These are phyloP conservation scores for Fistulifera pelliculosa DNA, from an alignment of 108 stramenopile genomes.

Conservation along the genomic window DNA sequence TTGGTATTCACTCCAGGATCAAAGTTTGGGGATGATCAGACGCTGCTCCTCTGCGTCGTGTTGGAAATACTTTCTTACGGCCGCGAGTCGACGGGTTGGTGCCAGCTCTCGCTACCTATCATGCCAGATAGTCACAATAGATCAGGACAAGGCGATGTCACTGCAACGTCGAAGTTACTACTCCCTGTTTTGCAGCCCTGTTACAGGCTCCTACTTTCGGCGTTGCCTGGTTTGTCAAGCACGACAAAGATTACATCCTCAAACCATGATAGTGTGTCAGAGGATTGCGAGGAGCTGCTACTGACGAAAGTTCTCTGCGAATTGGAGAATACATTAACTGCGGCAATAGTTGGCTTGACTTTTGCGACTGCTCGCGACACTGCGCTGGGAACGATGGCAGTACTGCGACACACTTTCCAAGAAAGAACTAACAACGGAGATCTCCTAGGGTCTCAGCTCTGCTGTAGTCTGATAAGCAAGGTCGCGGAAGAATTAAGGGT, in stretches of 20 bases:
- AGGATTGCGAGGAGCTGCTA: constrained; percentile 11
- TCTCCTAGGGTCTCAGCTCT: constrained; percentile 22
- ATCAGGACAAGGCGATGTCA: not conserved
- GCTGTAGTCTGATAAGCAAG: constrained; percentile 25
- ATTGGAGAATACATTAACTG: constrained; percentile 46
- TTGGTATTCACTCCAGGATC: constrained; percentile 7
- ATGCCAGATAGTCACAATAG: not conserved
- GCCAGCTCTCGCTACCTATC: constrained; percentile 16
- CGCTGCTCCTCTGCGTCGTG: constrained; percentile 48
- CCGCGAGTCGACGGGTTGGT: constrained; percentile 77
- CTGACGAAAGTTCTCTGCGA: constrained; percentile 42
- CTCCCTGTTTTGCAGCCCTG: constrained; percentile 77
- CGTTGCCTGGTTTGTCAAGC: too few relatives aligned
- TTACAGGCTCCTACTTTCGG: constrained; percentile 21
- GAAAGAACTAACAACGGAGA: constrained; percentile 8
- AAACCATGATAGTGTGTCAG: not conserved
- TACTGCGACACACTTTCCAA: constrained; percentile 37
- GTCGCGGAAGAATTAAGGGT: constrained; percentile 56
- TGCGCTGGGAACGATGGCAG: constrained; percentile 48
- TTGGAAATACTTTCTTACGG: constrained; percentile 62
- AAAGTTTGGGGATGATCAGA: constrained; percentile 52
- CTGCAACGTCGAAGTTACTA: constrained; percentile 43
- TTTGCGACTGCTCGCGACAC: constrained; percentile 71
- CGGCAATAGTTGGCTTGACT: constrained; percentile 67
- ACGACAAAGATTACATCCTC: not conserved